phyloP scores from a whole-genome alignment of 768 basidiomycete genomes.

The Artomyces pyxidatus region DNA sequence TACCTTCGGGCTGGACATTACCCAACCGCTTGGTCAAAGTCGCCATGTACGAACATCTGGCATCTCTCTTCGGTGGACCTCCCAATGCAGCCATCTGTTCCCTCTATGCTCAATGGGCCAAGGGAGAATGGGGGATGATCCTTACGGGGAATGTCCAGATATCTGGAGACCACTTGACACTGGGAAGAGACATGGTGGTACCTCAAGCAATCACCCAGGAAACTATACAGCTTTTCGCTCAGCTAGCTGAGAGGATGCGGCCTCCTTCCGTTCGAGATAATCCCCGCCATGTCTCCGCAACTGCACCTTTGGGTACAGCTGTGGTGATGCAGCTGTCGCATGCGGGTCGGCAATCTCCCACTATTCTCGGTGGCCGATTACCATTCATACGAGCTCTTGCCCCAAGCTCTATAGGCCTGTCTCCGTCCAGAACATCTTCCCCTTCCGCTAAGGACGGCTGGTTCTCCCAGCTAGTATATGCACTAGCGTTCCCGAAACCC shows the following conservation, averaged over 20 bases:
- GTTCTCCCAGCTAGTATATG: slow-evolving; percentile 33
- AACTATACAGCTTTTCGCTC: slow-evolving; percentile 40
- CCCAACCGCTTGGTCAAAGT: slow-evolving; percentile 41
- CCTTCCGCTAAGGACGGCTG: slow-evolving; percentile 12
- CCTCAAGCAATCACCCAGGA: slow-evolving; percentile 37
- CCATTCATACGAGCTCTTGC: slow-evolving; percentile 56
- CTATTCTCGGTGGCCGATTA: slow-evolving; percentile 59
- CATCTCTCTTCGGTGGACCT: slow-evolving; percentile 53
- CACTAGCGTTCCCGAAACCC: slow-evolving; percentile 56
- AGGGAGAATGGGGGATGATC: slow-evolving; percentile 79
- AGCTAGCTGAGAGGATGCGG: slow-evolving; percentile 45
- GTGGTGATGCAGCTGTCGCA: slow-evolving; percentile 79
- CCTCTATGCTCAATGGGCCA: slow-evolving; percentile 71
- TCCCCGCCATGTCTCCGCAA: neutral
- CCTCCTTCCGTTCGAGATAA: slow-evolving; percentile 14
- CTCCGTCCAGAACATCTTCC: slow-evolving; percentile 17
- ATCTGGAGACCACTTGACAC: slow-evolving; percentile 46
- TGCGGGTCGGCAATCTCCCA: slow-evolving; percentile 73
- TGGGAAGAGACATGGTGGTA: slow-evolving; percentile 67
- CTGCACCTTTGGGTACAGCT: neutral
- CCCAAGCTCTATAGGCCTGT: slow-evolving; percentile 56
- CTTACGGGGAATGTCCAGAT: slow-evolving; percentile 84
- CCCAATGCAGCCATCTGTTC: slow-evolving; percentile 57
- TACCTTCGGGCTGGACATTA: slow-evolving; percentile 10
- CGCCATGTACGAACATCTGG: slow-evolving; percentile 86